Evolutionary conservation across 2,329 filamentous ascomycete species (phyloP).

Genomic region (Colletotrichum sp.): DNA sequence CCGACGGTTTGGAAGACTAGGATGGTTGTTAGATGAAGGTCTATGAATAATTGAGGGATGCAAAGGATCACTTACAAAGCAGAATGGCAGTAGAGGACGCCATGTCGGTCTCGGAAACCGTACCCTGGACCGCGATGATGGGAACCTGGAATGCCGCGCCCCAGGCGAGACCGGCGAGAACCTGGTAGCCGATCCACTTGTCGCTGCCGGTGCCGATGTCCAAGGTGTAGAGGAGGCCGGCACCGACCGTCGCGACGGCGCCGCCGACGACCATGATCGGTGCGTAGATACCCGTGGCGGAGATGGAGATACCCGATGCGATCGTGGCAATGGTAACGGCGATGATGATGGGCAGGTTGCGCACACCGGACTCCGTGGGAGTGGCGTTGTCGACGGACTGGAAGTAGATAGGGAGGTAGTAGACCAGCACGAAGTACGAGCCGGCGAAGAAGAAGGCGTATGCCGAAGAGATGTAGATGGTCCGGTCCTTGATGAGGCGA

Average conservation of each 20-base stretch:
- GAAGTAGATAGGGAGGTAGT: conserved; percentile 54
- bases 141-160: conserved; percentile 53
- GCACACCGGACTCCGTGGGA: conserved; percentile 45
- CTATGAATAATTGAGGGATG: not conserved
- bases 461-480: conserved; percentile 38
- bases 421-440: conserved; percentile 48
- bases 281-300: conserved; percentile 44
- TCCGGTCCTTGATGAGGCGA: conserved; percentile 42
- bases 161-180: conserved; percentile 53
- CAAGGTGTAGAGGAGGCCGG: conserved; percentile 48
- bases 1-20: conserved; percentile 55
- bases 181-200: conserved; percentile 59
- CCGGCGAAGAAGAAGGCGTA: conserved; percentile 49
- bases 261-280: conserved; percentile 51
- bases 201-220: conserved; percentile 40
- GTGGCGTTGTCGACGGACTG: conserved; percentile 44
- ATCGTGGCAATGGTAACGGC: conserved; percentile 47
- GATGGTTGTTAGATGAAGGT: not conserved
- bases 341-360: conserved; percentile 51
- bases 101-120: conserved; percentile 45
- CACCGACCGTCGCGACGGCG: conserved; percentile 45
- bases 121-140: conserved; percentile 53
- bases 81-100: conserved; percentile 52
- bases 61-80: conserved; percentile 30
- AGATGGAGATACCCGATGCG: conserved; percentile 41